Evolutionary conservation across 2,329 filamentous ascomycete species (phyloP).

Genomic region (Claviceps pazoutovae): DNA sequence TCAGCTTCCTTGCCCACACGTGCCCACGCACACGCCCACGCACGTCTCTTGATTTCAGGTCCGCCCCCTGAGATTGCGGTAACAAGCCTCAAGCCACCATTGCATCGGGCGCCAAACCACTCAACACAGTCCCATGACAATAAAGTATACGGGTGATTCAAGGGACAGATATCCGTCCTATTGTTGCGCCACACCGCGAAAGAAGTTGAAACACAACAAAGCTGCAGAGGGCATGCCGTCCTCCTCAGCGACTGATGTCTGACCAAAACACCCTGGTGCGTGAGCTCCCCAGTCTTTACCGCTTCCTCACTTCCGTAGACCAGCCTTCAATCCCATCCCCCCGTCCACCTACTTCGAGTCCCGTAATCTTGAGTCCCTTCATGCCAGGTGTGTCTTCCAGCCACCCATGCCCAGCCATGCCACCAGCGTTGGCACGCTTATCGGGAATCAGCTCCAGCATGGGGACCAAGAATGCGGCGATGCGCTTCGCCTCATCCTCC

Average conservation of each 20-base stretch:
- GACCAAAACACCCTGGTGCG: not conserved
- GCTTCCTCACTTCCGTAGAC: constrained; percentile 76
- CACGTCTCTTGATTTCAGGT: not conserved
- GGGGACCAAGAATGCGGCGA: constrained; percentile 71
- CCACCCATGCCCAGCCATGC: constrained; percentile 80
- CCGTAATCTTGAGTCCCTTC: constrained; percentile 61
- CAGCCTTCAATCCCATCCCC: constrained; percentile 93
- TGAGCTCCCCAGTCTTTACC: constrained; percentile 30
- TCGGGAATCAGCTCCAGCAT: constrained; percentile 86
- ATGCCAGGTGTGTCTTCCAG: constrained; percentile 79
- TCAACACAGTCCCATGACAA: not conserved
- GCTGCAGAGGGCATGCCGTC: not conserved
- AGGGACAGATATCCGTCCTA: not conserved
- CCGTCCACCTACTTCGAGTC: constrained; percentile 61
- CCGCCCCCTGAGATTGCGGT: not conserved
- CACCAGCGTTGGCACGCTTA: constrained; percentile 84
- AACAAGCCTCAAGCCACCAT: not conserved
- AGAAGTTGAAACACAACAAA: not conserved
- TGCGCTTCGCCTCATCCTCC: constrained; percentile 61
- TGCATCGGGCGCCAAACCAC: not conserved
- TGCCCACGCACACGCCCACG: not conserved
- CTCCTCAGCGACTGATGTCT: not conserved
- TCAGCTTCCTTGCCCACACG: not conserved
- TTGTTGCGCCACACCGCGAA: not conserved
- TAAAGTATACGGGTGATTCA: not conserved